phyloP scores from a whole-genome alignment of 352 stramenopile genomes.

The Globisporangium apiculatum region DNA sequence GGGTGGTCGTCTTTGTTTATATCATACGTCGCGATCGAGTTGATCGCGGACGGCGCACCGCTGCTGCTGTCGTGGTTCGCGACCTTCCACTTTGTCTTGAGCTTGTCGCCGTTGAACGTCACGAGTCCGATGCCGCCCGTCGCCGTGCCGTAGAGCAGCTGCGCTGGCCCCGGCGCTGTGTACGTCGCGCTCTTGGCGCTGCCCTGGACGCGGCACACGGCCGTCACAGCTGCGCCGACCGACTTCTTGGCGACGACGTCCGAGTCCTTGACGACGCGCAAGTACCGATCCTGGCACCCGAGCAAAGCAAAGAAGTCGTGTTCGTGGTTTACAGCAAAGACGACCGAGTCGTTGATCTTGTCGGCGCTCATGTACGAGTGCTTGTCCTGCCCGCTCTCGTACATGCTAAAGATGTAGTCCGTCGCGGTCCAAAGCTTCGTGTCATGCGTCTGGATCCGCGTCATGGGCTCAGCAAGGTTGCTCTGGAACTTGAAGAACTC shows the following conservation, averaged over 20 bases:
- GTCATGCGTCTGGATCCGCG: slow-evolving; percentile 59
- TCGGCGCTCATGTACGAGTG: slow-evolving; percentile 73
- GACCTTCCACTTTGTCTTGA: slow-evolving; percentile 70
- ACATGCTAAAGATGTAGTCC: slow-evolving; percentile 79
- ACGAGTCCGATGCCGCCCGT: slow-evolving; percentile 48
- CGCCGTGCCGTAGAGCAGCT: slow-evolving; percentile 69
- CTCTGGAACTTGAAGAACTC: slow-evolving; percentile 86
- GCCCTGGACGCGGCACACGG: slow-evolving; percentile 30
- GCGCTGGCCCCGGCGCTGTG: slow-evolving; percentile 15
- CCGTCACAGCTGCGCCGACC: slow-evolving; percentile 38
- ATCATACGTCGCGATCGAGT: slow-evolving; percentile 72
- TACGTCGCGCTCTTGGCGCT: slow-evolving; percentile 10
- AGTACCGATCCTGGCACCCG: slow-evolving; percentile 67
- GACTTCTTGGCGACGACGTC: slow-evolving; percentile 58
- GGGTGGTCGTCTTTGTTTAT: slow-evolving; percentile 74
- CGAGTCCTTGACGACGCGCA: slow-evolving; percentile 57
- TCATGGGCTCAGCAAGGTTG: slow-evolving; percentile 77
- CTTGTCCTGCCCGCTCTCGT: slow-evolving; percentile 75
- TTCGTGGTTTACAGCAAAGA: slow-evolving; percentile 47
- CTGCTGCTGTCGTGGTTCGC: slow-evolving; percentile 16
- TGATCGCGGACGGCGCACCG: slow-evolving; percentile 39
- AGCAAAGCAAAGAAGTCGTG: slow-evolving; percentile 59
- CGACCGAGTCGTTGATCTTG: slow-evolving; percentile 72
- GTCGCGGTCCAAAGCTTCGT: slow-evolving; percentile 68
- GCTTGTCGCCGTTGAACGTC: slow-evolving; percentile 63